phyloP scores from a whole-genome alignment of 1,139 yeast genomes.

The Kodamaea ohmeri region DNA sequence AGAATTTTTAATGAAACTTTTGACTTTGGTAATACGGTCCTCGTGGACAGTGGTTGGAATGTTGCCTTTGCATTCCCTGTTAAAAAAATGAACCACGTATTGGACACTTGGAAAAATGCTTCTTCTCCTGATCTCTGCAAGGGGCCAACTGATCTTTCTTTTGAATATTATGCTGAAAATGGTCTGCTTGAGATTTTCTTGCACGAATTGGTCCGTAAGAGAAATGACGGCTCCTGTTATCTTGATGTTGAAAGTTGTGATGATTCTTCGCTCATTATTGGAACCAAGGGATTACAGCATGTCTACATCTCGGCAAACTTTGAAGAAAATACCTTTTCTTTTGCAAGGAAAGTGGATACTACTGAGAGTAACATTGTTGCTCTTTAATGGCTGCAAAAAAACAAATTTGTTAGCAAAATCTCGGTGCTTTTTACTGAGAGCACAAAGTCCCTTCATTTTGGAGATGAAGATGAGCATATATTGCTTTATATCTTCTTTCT shows the following conservation, averaged over 20 bases:
- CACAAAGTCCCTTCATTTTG: too few relatives aligned
- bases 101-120: neutral
- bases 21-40: neutral
- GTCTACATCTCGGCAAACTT: constrained; percentile 1
- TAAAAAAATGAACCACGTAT: neutral
- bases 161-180: neutral
- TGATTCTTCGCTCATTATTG: neutral
- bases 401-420: too few relatives aligned
- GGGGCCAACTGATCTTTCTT: constrained; percentile 1
- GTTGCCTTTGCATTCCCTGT: neutral
- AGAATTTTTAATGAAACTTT: neutral
- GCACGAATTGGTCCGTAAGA: constrained; percentile 1
- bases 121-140: neutral
- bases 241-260: neutral
- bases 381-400: too few relatives aligned
- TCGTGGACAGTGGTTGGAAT: constrained; percentile 4
- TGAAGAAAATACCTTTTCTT: neutral
- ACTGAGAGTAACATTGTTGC: constrained; percentile 1
- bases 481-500: too few relatives aligned
- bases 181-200: constrained; percentile 2
- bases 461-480: too few relatives aligned
- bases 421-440: too few relatives aligned
- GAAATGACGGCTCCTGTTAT: neutral
- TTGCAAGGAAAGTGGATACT: neutral
- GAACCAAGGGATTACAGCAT: constrained; percentile 2